Conservation (phyloP, 768 basidiomycete species). For the Lactarius hatsudake region DNA sequence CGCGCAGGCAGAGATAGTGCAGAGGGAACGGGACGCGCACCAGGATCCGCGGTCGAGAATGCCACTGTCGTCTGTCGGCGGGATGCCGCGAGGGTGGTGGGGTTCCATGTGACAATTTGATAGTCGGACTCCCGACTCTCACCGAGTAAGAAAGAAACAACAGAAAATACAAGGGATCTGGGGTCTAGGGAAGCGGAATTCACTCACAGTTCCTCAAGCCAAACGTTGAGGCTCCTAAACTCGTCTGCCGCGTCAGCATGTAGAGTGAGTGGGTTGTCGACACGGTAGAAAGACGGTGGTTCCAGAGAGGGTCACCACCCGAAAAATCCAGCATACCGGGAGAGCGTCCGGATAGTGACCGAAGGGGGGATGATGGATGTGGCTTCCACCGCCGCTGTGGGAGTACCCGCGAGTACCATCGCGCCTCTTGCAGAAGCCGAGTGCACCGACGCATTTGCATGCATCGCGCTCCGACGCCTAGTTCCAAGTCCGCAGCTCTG, state of each 20-base stretch:
- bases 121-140: slow-evolving; percentile 6
- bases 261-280: slow-evolving; percentile 20
- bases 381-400: neutral
- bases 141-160: neutral
- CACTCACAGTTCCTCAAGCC: slow-evolving; percentile 36
- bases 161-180: neutral
- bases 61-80: slow-evolving; percentile 26
- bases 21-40: slow-evolving; percentile 34
- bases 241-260: slow-evolving; percentile 9
- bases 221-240: slow-evolving; percentile 35
- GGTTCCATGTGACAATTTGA: slow-evolving; percentile 17
- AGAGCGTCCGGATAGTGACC: slow-evolving; percentile 10
- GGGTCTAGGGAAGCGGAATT: neutral
- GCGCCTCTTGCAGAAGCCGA: neutral
- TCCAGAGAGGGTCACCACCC: slow-evolving; percentile 16
- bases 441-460: slow-evolving; percentile 1
- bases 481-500: neutral
- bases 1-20: slow-evolving; percentile 38
- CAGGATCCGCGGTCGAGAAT: slow-evolving; percentile 34
- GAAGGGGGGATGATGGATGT: slow-evolving; percentile 16
- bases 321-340: slow-evolving; percentile 19
- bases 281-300: slow-evolving; percentile 1
- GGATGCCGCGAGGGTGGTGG: slow-evolving; percentile 1
- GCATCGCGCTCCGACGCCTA: slow-evolving; percentile 19
- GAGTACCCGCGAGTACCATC: too few relatives aligned